These are phyloP conservation scores for Aspergillus fructus DNA, from an alignment of 2,329 filamentous ascomycete species.

Conservation along the genomic window DNA sequence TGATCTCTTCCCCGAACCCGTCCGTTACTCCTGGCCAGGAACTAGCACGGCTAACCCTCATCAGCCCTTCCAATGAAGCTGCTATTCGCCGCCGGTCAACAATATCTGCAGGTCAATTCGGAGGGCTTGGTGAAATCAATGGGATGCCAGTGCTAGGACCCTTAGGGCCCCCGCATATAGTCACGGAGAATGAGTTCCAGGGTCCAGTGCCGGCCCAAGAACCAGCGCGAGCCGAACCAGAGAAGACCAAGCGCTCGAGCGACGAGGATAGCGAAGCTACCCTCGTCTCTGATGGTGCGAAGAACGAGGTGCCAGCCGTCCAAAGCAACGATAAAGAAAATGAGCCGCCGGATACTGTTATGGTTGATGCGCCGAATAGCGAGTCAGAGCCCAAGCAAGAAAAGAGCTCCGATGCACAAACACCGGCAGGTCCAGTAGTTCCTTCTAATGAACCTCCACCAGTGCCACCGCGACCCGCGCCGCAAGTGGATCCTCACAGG, in stretches of 20 bases:
- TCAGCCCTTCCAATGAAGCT: constrained; percentile 58
- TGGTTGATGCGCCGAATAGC: constrained; percentile 22
- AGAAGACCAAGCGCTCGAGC: constrained; percentile 25
- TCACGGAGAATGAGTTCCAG: constrained; percentile 19
- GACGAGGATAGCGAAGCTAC: constrained; percentile 36
- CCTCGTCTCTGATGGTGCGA: constrained; percentile 33
- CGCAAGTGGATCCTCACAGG: constrained; percentile 33
- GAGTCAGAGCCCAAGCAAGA: constrained; percentile 14
- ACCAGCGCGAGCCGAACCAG: constrained; percentile 13
- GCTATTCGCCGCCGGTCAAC: constrained; percentile 51
- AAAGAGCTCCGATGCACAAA: constrained; percentile 8
- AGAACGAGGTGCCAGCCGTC: constrained; percentile 18
- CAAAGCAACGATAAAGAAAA: constrained; percentile 42
- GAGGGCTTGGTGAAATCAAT: constrained; percentile 43
- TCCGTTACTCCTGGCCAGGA: constrained; percentile 72
- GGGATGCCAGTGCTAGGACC: constrained; percentile 49
- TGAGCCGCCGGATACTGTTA: constrained; percentile 24
- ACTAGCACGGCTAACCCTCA: constrained; percentile 76
- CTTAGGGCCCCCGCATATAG: constrained; percentile 37
- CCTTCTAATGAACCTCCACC: constrained; percentile 55
- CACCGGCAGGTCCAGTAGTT: constrained; percentile 21
- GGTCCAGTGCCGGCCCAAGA: constrained; percentile 16
- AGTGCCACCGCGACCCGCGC: constrained; percentile 54
- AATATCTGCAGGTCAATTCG: constrained; percentile 31
- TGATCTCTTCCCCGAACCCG: constrained; percentile 62